Conservation (phyloP, 2,329 filamentous ascomycete genomes). For the Cercospora sp. region DNA sequence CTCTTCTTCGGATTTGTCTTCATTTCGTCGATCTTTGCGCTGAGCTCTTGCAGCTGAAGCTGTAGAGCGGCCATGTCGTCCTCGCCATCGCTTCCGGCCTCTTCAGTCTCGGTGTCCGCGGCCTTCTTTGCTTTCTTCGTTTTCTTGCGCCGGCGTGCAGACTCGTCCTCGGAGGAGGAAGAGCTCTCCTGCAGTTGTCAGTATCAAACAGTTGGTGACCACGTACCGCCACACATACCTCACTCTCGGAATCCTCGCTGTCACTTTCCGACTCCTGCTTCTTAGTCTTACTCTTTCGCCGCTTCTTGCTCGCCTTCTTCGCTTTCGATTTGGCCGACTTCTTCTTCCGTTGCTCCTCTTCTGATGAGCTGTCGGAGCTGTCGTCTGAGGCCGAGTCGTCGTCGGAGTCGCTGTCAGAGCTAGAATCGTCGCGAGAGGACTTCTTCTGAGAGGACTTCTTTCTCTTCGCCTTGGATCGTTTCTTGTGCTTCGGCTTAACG, state of each 20-base stretch:
- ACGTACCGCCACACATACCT: constrained; percentile 3
- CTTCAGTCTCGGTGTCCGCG: constrained; percentile 20
- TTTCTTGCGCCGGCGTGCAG: constrained; percentile 28
- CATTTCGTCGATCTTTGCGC: constrained; percentile 23
- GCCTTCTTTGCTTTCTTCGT: constrained; percentile 25
- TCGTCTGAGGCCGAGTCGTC: constrained; percentile 21
- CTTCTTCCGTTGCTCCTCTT: constrained; percentile 27
- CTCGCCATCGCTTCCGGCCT: constrained; percentile 21
- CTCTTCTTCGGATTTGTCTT: constrained; percentile 24
- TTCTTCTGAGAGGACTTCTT: constrained; percentile 24
- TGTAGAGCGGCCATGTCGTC: constrained; percentile 23
- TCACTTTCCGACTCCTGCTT: constrained; percentile 29
- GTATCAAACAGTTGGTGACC: not conserved
- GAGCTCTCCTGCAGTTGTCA: constrained; percentile 14
- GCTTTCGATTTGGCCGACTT: constrained; percentile 28
- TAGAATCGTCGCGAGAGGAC: constrained; percentile 26
- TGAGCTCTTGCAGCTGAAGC: constrained; percentile 26
- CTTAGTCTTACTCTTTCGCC: constrained; percentile 25
- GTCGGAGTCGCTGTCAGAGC: constrained; percentile 21
- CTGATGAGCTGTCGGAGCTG: constrained; percentile 29
- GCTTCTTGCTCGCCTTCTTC: constrained; percentile 31
- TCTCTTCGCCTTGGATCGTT: constrained; percentile 24
- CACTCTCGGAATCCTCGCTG: constrained; percentile 9
- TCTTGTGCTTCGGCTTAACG: constrained; percentile 30
- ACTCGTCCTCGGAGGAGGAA: constrained; percentile 27